Evolutionary conservation across 2,329 filamentous ascomycete species (phyloP).

Genomic region (Penicillium sp.): DNA sequence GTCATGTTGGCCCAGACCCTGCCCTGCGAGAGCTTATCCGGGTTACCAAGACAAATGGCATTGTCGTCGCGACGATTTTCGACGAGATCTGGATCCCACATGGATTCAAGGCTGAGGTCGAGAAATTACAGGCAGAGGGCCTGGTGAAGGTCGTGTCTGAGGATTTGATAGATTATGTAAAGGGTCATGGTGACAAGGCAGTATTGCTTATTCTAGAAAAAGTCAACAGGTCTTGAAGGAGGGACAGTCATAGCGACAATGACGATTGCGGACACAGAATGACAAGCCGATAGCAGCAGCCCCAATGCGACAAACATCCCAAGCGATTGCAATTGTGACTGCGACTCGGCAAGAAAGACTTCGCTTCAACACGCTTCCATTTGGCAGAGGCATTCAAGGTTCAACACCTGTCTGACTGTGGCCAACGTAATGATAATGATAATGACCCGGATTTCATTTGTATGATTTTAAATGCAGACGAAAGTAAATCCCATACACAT

Average conservation of each 20-base stretch:
- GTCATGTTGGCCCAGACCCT: constrained; percentile 59
- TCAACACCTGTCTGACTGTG: constrained; percentile 4
- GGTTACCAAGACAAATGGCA: constrained; percentile 54
- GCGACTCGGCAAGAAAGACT: neutral
- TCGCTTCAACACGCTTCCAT: neutral
- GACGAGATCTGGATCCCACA: constrained; percentile 57
- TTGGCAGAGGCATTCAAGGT: neutral
- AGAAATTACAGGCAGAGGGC: constrained; percentile 43
- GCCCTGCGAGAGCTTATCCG: constrained; percentile 59
- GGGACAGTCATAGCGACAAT: constrained; percentile 3
- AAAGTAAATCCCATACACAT: neutral
- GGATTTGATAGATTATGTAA: constrained; percentile 40
- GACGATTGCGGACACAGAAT: neutral
- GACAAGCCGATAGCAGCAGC: neutral
- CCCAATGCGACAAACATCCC: constrained; percentile 3
- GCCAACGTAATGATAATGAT: neutral
- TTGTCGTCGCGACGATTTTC: constrained; percentile 60
- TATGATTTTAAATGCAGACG: neutral
- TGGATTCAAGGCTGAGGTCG: constrained; percentile 57
- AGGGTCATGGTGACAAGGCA: constrained; percentile 40
- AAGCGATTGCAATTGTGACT: neutral
- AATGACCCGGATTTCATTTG: neutral
- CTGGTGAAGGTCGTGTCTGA: constrained; percentile 42
- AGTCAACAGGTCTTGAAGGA: constrained; percentile 37
- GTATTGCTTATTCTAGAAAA: constrained; percentile 37